phyloP scores from a whole-genome alignment of 176 grass and related monocot genomes.

The barley (Hordeum vulgare) region MorexV3_pseudomolecules_assembly NC_058520.1:85733782-85734281 shows the following conservation, averaged over 20 bases:
- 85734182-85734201: conserved; percentile 90
- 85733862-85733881: background rate
- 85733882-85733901: conserved; percentile 1
- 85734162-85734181: conserved; percentile 94
- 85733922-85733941: background rate
- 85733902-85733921: background rate
- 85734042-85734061: conserved; percentile 47
- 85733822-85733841: conserved; percentile 1
- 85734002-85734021: background rate
- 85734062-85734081: conserved; percentile 67
- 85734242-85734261: background rate
- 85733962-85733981: conserved; percentile 18
- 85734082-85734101: conserved; percentile 76
- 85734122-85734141: conserved; percentile 91
- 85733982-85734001: conserved; percentile 9
- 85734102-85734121: conserved; percentile 96
- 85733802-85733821: background rate
- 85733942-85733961: background rate
- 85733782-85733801: background rate
- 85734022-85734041: background rate
- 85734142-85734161: conserved; percentile 90
- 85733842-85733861: conserved; percentile 12
- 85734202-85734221: conserved; percentile 51
- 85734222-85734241: conserved; percentile 3
- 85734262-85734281: background rate